A percentile compares a stretch with the other conserved stretches of the same genome.
Conservation (phyloP, 345 rosid genomes). For the Durio zibethinus region DNA sequence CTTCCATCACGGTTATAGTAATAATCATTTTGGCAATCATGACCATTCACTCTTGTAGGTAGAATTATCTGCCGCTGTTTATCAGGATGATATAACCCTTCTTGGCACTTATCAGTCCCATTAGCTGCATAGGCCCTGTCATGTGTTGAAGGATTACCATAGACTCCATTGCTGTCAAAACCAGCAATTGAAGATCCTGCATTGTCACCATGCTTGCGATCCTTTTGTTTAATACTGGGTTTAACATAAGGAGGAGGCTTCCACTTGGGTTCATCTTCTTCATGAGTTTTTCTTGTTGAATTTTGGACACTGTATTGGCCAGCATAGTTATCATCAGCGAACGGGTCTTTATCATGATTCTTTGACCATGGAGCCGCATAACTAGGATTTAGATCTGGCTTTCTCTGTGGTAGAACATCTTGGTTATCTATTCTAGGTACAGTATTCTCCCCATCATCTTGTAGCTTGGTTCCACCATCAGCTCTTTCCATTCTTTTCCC, state of each 20-base stretch:
- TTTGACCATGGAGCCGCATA: conserved; percentile 23
- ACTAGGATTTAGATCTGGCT: conserved; percentile 27
- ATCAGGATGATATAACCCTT: conserved; percentile 25
- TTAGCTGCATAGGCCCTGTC: conserved; percentile 18
- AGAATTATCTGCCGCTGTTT: conserved; percentile 27
- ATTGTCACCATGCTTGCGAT: conserved; percentile 26
- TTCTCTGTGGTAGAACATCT: conserved; percentile 22
- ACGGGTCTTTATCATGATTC: conserved; percentile 26
- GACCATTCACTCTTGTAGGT: conserved; percentile 24
- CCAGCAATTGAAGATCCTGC: conserved; percentile 27
- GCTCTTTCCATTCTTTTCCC: conserved; percentile 31
- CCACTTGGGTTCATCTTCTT: conserved; percentile 37
- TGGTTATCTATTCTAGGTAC: conserved; percentile 30
- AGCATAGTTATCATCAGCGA: conserved; percentile 26
- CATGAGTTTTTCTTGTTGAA: conserved; percentile 30
- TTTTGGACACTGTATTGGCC: conserved; percentile 26
- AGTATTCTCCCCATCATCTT: conserved; percentile 36
- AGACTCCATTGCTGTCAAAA: conserved; percentile 27
- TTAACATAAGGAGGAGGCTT: conserved; percentile 73
- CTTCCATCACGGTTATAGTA: conserved; percentile 25
- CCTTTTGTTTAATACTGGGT: conserved; percentile 43
- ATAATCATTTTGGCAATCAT: conserved; percentile 17
- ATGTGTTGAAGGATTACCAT: conserved; percentile 33
- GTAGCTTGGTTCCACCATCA: conserved; percentile 27
- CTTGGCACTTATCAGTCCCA: conserved; percentile 29